Percentiles rank a stretch among this genome's conserved stretches.
phyloP scores from a whole-genome alignment of 805 yeast species.

The Zygosaccharomyces kombuchaensis region DNA sequence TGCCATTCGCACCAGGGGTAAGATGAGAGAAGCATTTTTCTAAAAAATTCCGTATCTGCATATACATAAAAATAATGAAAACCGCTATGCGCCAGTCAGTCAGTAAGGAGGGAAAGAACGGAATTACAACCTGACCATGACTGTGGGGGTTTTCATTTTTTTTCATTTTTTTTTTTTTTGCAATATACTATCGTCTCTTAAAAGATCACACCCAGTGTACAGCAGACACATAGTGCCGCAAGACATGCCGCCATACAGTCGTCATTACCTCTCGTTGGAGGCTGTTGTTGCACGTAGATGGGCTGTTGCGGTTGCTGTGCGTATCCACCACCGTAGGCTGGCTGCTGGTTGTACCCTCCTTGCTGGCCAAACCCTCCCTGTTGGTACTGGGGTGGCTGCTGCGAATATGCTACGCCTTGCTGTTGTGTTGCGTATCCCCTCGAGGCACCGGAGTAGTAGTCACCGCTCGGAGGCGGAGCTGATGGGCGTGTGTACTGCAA shows the following conservation, averaged over 20 bases:
- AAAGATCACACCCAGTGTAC: slow-evolving; percentile 49
- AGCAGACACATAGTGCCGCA: slow-evolving; percentile 53
- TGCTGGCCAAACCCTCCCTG: slow-evolving; percentile 36
- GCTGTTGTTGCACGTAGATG: slow-evolving; percentile 49
- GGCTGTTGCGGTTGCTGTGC: slow-evolving; percentile 46
- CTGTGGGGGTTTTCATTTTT: background rate
- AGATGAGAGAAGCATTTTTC: slow-evolving; percentile 53
- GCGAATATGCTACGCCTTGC: slow-evolving; percentile 16
- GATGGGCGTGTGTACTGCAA: slow-evolving; percentile 27
- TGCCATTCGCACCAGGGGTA: slow-evolving; percentile 42
- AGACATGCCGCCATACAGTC: slow-evolving; percentile 51
- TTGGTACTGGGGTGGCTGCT: slow-evolving; percentile 32
- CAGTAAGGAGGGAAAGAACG: slow-evolving; percentile 1
- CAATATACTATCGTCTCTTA: slow-evolving; percentile 20
- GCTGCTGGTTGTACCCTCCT: slow-evolving; percentile 42
- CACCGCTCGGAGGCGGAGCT: slow-evolving; percentile 26
- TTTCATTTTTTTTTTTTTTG: background rate
- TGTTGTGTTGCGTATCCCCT: slow-evolving; percentile 10
- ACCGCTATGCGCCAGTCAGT: slow-evolving; percentile 1
- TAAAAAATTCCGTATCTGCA: slow-evolving; percentile 1
- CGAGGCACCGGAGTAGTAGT: slow-evolving; percentile 9
- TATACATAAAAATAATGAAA: background rate
- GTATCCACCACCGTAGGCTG: slow-evolving; percentile 25
- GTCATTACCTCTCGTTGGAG: slow-evolving; percentile 35
- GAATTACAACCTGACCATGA: slow-evolving; percentile 2